phyloP scores from a whole-genome alignment of 257 asterid species.

The Primulina eburnea region DNA sequence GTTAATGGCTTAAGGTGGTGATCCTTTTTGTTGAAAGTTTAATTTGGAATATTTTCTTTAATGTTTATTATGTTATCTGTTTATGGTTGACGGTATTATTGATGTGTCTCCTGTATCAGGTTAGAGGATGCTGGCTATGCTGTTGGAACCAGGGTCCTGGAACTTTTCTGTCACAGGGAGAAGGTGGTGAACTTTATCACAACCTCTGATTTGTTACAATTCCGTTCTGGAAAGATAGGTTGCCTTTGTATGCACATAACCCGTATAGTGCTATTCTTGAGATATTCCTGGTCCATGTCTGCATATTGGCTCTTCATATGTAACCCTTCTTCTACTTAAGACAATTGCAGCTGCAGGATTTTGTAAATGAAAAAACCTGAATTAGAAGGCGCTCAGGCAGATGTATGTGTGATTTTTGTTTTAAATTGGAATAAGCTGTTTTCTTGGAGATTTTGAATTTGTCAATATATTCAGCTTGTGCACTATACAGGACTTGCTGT shows the following conservation, averaged over 20 bases:
- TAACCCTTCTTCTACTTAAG: neutral
- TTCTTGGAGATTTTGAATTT: neutral
- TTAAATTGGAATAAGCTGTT: neutral
- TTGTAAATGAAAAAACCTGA: neutral
- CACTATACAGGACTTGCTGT: neutral
- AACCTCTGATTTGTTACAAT: conserved; percentile 2
- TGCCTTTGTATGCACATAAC: neutral
- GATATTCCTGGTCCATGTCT: neutral
- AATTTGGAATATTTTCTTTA: neutral
- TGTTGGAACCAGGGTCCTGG: conserved; percentile 75
- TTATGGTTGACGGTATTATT: neutral
- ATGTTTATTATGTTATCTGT: neutral
- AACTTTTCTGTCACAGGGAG: conserved; percentile 83
- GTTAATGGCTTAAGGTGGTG: neutral
- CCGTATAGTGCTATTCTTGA: neutral
- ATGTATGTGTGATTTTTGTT: neutral
- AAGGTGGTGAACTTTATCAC: conserved; percentile 43
- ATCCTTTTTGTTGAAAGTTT: neutral
- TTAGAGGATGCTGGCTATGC: conserved; percentile 84
- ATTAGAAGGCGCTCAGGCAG: neutral
- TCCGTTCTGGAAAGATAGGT: neutral
- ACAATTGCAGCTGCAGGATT: neutral
- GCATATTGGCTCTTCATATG: neutral
- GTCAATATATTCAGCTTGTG: neutral
- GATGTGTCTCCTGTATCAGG: conserved; percentile 36